These are phyloP conservation scores for Sicyos edulis DNA, from an alignment of 306 rosid genomes.

Conservation along the genomic window DNA sequence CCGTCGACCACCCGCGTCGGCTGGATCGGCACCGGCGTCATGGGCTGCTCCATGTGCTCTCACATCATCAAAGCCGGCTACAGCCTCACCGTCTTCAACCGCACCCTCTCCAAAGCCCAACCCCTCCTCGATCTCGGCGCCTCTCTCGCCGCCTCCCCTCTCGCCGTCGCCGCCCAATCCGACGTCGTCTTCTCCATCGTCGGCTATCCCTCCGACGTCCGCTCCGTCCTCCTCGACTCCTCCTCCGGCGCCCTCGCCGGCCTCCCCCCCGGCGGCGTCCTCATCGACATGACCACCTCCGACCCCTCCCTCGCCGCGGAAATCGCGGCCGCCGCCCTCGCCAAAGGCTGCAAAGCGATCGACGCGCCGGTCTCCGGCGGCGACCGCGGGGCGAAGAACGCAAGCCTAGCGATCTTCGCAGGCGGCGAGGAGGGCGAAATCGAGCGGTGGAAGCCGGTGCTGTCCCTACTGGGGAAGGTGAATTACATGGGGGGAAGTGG, in stretches of 20 bases:
- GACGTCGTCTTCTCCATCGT: constrained; percentile 88
- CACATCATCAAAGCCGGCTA: constrained; percentile 83
- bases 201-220: constrained; percentile 90
- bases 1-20: constrained; percentile 77
- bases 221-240: constrained; percentile 69
- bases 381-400: constrained; percentile 71
- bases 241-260: constrained; percentile 68
- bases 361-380: constrained; percentile 96
- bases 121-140: constrained; percentile 79
- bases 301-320: constrained; percentile 87
- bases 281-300: constrained; percentile 91
- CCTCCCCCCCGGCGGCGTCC: constrained; percentile 68
- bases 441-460: constrained; percentile 32
- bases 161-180: constrained; percentile 58
- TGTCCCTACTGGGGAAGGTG: constrained; percentile 58
- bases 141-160: constrained; percentile 49
- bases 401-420: constrained; percentile 63
- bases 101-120: constrained; percentile 77
- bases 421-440: constrained; percentile 56
- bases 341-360: constrained; percentile 45
- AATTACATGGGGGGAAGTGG: constrained; percentile 81
- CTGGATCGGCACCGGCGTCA: constrained; percentile 95
- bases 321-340: constrained; percentile 45
- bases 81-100: constrained; percentile 82
- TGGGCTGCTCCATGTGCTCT: constrained; percentile 84